Conservation (phyloP, 345 rosid genomes). For the Aquilaria sinensis region DNA sequence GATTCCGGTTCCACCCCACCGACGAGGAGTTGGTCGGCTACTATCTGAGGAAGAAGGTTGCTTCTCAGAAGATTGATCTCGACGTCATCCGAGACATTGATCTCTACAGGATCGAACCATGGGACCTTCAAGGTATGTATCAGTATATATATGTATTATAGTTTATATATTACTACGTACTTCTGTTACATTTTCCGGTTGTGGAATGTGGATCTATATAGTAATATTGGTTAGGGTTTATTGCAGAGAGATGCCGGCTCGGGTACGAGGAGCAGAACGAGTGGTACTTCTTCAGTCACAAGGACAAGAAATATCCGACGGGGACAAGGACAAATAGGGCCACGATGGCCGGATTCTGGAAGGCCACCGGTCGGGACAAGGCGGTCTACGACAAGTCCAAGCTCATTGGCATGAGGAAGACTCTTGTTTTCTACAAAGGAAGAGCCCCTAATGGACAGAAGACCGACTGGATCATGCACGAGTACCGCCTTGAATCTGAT, state of each 20-base stretch:
- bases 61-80: constrained; percentile 94
- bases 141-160: too few species aligned
- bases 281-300: constrained; percentile 99
- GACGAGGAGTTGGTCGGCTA: constrained; percentile 98
- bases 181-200: too few species aligned
- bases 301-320: constrained; percentile 96
- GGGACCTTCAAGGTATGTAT: constrained; percentile 89
- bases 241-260: constrained; percentile 69
- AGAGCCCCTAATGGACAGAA: constrained; percentile 99
- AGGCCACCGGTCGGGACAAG: constrained; percentile 96
- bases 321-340: constrained; percentile 98
- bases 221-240: too few species aligned
- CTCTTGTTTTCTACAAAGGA: constrained; percentile 97
- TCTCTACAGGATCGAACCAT: constrained; percentile 94
- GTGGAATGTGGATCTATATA: not conserved
- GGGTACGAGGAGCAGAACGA: constrained; percentile 95
- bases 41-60: constrained; percentile 91
- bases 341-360: constrained; percentile 97
- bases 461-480: constrained; percentile 98
- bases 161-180: too few species aligned
- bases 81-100: constrained; percentile 96
- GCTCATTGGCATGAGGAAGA: constrained; percentile 96
- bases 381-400: constrained; percentile 79
- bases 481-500: constrained; percentile 87
- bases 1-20: constrained; percentile 95